Base-by-base conservation (phyloP, 2,329 filamentous ascomycete genomes). In the Lachnellula occidentalis region DNA sequence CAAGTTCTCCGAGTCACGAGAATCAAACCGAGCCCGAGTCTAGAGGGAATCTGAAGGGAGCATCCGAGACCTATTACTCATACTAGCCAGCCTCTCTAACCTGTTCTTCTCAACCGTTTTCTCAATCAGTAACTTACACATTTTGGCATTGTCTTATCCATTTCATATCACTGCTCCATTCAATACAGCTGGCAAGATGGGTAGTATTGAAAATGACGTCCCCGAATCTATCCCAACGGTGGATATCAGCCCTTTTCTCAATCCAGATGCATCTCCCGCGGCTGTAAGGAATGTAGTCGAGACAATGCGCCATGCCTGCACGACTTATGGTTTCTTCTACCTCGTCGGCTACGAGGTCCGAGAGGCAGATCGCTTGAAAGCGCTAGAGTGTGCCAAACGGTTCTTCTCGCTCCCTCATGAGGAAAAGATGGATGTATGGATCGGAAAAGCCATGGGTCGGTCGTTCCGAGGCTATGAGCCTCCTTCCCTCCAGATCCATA, bases 401-500 rank as follows among this genome's bases (percentile, higher is more conserved):
- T 53, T 57, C 24, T 49, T 57, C 21, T 43, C 51, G 17, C 46
- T 50, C 12, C 19, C 48, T n/a, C 21, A 27, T 12, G 56, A 65
- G 0, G 69, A 70, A 4, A 59, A 65, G 15, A 80, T 80, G 58
- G 64, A 73, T 31, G 58, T 53, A 4, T 42, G 41, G 34, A 48
- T 53, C 42, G 63, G 69, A 34, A 63, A 50, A 37, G 27, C 27
- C 21, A 37, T 45, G 62, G 69, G 45, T 67, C 64, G 62, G 24
- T 64, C 63, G 0, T 45, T 73, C 71, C 49, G 66, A 66, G 24
- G 71, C 70, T 55, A 72, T 69, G 57, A 76, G 75, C 55, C 78
- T 76, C 17, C 45, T 19, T 15, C 12, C 22, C 36, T 31, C 15
- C 45, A 41, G 36, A 53, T 34, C 27, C 52, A 47, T 9, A 34